A percentile compares a stretch with the other conserved stretches of the same genome.
These are phyloP conservation scores for Symbiodinium pilosum DNA, from an alignment of 73 alveolate species.

Conservation along the genomic window DNA sequence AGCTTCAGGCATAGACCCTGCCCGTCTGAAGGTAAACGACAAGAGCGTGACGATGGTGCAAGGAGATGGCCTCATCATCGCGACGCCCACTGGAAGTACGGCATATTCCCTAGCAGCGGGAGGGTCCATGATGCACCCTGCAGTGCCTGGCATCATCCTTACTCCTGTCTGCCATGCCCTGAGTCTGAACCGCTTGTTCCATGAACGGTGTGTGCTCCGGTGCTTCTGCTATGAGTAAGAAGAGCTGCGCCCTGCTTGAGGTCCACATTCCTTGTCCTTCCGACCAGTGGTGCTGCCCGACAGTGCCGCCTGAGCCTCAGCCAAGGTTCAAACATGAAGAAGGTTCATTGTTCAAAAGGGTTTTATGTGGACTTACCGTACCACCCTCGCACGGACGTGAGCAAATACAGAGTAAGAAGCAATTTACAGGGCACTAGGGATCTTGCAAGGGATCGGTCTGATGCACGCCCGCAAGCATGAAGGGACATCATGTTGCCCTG, in stretches of 20 bases:
- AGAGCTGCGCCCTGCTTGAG: constrained; percentile 10
- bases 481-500: not conserved
- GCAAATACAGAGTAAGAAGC: not conserved
- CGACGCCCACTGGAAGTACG: constrained; percentile 99
- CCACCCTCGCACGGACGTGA: too few relatives aligned
- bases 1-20: not conserved
- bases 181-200: too few relatives aligned
- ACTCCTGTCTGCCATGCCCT: constrained; percentile 40
- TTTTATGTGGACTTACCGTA: too few relatives aligned
- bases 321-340: too few relatives aligned
- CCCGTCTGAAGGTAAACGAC: constrained; percentile 33
- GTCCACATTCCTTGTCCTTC: constrained; percentile 99
- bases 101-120: constrained; percentile 99
- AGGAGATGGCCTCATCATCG: constrained; percentile 97
- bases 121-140: constrained; percentile 99
- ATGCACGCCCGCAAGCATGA: not conserved
- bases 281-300: constrained; percentile 99
- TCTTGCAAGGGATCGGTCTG: not conserved
- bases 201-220: too few relatives aligned
- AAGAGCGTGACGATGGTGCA: constrained; percentile 94
- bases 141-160: constrained; percentile 95
- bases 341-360: too few relatives aligned
- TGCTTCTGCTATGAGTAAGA: too few relatives aligned
- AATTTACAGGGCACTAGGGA: too few relatives aligned
- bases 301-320: constrained; percentile 92